These are phyloP conservation scores for Alternaria burnsii DNA, from an alignment of 2,329 filamentous ascomycete genomes.

Conservation along the genomic window DNA sequence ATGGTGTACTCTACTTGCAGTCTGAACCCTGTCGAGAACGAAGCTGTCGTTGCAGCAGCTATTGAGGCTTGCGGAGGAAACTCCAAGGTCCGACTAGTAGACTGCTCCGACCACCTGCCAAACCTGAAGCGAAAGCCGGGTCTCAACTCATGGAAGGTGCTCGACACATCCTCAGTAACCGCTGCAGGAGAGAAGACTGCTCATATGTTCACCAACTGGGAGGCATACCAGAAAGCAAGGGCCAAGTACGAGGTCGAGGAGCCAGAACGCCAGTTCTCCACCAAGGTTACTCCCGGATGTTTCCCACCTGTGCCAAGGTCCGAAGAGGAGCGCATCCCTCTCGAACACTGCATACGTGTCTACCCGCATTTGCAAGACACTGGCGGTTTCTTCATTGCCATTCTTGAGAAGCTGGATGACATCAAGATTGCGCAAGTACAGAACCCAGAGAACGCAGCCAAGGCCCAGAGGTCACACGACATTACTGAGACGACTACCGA, in stretches of 20 bases:
- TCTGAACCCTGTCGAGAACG: slow-evolving; percentile 98
- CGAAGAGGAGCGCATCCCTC: slow-evolving; percentile 69
- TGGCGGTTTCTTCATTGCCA: slow-evolving; percentile 96
- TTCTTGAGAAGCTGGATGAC: slow-evolving; percentile 89
- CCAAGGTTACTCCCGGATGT: slow-evolving; percentile 76
- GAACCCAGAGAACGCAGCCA: slow-evolving; percentile 37
- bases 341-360: slow-evolving; percentile 90
- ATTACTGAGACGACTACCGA: slow-evolving; percentile 31
- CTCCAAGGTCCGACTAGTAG: slow-evolving; percentile 81
- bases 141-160: slow-evolving; percentile 84
- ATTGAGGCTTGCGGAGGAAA: slow-evolving; percentile 89
- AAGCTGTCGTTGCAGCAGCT: slow-evolving; percentile 86
- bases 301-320: slow-evolving; percentile 73
- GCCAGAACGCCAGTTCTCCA: slow-evolving; percentile 65
- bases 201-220: slow-evolving; percentile 81
- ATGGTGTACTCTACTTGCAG: slow-evolving; percentile 99
- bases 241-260: slow-evolving; percentile 64
- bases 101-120: slow-evolving; percentile 80
- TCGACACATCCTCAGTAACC: slow-evolving; percentile 57
- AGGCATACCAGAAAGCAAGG: slow-evolving; percentile 77
- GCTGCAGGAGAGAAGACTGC: slow-evolving; percentile 71
- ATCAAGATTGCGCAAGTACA: slow-evolving; percentile 45
- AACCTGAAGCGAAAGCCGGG: slow-evolving; percentile 79
- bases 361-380: slow-evolving; percentile 97
- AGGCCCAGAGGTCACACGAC: slow-evolving; percentile 29